Evolutionary conservation across 176 grass and related monocot genomes (phyloP), one percentile per base, ranked within the genome.

Genomic region (Alopecurus myosuroides): DNA sequence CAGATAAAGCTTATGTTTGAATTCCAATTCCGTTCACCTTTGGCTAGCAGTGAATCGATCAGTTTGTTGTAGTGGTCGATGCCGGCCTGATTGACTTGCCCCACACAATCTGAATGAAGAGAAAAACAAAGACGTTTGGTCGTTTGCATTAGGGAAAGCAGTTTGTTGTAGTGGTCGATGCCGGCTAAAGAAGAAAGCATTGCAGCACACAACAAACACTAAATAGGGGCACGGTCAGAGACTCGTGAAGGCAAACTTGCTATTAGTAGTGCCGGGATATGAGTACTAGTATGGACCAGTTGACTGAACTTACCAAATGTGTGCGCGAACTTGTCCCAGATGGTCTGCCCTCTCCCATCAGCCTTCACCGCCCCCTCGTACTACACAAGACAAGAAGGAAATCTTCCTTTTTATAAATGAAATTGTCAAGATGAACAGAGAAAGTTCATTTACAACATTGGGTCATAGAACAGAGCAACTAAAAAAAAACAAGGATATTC

Each of bases 11-110:
- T 8, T 0, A 3, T 7, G 20, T 42, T 36, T 5, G 30, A 8
- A 14, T 57, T 35, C 13, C 30, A 8, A 14, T 53, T 33, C 19
- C 30, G 5, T 61, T 84, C 48, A 94, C 96, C 96, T 95, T 98
- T 98, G 0, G 93, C 88, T 22, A 98, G 63, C 25, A 98, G 84
- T 10, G 93, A 89, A n/a, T 98, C 13, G 22, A 98, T 98, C 40
- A 98, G 55, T 52, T 76, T 98, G 57, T 94, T 95, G 91, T 98
- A 98, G 81, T 98, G 96, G 80, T 98, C 89, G 28, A 98, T 95
- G 46, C 96, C 96, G 48, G 85, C 89, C 63, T 90, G 96, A 46
- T 98, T 95, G 78, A 95, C 77, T 69, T 92, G 80, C 20, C 91
- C 93, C 13, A 83, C 88, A 3, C 96, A 93, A 92, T 95, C 96